Percentiles rank a stretch among this genome's conserved stretches.
Evolutionary conservation across 106 monocot species (phyloP).

Genomic region (Dendrobium huoshanense): DNA sequence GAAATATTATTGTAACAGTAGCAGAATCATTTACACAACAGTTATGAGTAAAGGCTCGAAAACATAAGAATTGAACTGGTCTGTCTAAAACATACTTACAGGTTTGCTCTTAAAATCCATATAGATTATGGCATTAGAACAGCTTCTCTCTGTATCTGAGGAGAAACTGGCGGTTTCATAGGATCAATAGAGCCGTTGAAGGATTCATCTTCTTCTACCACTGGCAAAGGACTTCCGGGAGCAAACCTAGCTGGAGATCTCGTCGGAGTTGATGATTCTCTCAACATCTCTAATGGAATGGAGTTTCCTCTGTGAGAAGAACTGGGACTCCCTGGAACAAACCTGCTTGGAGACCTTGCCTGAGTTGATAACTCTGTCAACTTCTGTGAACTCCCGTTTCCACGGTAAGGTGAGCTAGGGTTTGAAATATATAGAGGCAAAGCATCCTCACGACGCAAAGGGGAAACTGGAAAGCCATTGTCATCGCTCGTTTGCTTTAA

Average conservation of each 20-base stretch:
- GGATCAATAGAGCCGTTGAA: background rate
- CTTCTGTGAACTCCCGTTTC: slow-evolving; percentile 7
- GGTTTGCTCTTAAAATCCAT: background rate
- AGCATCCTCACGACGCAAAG: slow-evolving; percentile 27
- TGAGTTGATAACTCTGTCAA: background rate
- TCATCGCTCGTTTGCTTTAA: slow-evolving; percentile 8
- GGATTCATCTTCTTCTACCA: slow-evolving; percentile 8
- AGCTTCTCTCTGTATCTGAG: slow-evolving; percentile 23
- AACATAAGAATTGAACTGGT: background rate
- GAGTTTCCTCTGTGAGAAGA: slow-evolving; percentile 5
- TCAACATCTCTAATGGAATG: background rate
- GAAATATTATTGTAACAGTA: background rate
- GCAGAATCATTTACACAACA: background rate
- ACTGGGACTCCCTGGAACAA: background rate
- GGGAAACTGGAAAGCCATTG: slow-evolving; percentile 6
- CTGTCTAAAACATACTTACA: background rate
- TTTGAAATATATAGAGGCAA: slow-evolving; percentile 29
- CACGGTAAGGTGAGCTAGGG: slow-evolving; percentile 37
- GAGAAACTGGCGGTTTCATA: slow-evolving; percentile 26
- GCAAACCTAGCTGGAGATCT: slow-evolving; percentile 17
- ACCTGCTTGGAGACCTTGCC: background rate
- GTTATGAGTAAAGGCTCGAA: background rate
- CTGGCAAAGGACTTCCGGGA: slow-evolving; percentile 23
- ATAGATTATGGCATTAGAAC: background rate
- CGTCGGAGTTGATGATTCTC: slow-evolving; percentile 15